Evolutionary conservation across 495 filamentous ascomycete genomes (phyloP).

Genomic region (Penicillium mononematosum): DNA sequence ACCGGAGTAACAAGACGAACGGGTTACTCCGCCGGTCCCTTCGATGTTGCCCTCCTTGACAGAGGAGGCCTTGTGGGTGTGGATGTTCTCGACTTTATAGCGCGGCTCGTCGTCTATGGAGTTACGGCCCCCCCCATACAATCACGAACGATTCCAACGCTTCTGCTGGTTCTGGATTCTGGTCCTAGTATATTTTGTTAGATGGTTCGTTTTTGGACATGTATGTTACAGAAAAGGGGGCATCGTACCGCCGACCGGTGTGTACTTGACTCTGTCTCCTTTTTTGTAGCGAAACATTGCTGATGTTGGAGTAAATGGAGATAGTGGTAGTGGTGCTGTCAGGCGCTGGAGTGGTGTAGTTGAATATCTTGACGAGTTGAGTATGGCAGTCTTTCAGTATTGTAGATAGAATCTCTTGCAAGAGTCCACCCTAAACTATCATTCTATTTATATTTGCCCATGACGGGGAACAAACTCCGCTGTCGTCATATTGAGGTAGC

Average conservation of each 20-base stretch:
- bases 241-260: slow-evolving; percentile 36
- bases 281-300: slow-evolving; percentile 29
- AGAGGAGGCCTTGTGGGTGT: slow-evolving; percentile 34
- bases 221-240: not conserved
- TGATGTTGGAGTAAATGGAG: not conserved
- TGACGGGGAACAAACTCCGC: not conserved
- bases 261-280: slow-evolving; percentile 35
- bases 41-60: slow-evolving; percentile 40
- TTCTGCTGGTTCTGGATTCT: slow-evolving; percentile 31
- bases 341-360: not conserved
- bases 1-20: not conserved
- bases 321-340: not conserved
- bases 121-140: slow-evolving; percentile 28
- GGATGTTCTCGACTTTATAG: slow-evolving; percentile 38
- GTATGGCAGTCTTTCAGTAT: not conserved
- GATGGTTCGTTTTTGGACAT: not conserved
- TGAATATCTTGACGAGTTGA: not conserved
- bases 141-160: slow-evolving; percentile 29
- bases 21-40: slow-evolving; percentile 32
- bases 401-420: not conserved
- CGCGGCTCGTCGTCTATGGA: slow-evolving; percentile 28
- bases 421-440: not conserved
- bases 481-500: slow-evolving; percentile 13
- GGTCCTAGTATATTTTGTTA: slow-evolving; percentile 20
- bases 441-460: slow-evolving; percentile 2